Percentiles rank a stretch among this genome's conserved stretches.
phyloP scores from a whole-genome alignment of 2,329 filamentous ascomycete genomes.

The Ascochyta pisi region DNA sequence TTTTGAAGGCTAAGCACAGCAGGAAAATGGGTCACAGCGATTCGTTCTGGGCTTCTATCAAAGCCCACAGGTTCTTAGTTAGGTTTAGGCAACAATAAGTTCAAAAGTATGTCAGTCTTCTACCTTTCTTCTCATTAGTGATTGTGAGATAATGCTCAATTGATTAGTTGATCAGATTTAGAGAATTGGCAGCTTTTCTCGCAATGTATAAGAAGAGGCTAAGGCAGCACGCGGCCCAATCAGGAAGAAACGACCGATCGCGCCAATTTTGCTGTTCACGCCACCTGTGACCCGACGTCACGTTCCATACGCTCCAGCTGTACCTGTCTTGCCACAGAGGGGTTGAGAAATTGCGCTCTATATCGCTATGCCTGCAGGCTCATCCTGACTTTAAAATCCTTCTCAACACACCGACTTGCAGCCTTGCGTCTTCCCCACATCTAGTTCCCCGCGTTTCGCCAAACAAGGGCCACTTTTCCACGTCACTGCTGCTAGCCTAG shows the following conservation, averaged over 20 bases:
- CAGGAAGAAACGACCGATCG: neutral
- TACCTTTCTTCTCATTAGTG: no score
- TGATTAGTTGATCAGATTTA: no score
- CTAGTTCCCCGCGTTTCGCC: conserved; percentile 17
- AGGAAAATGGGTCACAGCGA: no score
- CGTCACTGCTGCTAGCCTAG: conserved; percentile 6
- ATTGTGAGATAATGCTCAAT: no score
- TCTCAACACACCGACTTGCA: conserved; percentile 25
- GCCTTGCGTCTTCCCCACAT: conserved; percentile 16
- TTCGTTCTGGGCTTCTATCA: no score
- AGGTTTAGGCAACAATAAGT: no score
- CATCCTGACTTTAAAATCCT: conserved; percentile 11
- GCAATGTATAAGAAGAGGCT: neutral
- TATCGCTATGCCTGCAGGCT: neutral
- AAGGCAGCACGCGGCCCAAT: conserved; percentile 2
- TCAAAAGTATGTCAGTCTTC: no score
- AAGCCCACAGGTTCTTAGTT: no score
- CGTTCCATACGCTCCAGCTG: neutral
- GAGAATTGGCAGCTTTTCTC: no score
- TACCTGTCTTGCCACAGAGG: neutral
- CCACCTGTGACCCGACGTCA: conserved; percentile 9
- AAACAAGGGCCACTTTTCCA: conserved; percentile 13
- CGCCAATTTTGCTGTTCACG: conserved; percentile 17
- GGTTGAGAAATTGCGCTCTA: neutral
- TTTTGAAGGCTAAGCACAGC: no score